phyloP scores from a whole-genome alignment of 345 rosid species.

The Arabidopsis suecica region DNA sequence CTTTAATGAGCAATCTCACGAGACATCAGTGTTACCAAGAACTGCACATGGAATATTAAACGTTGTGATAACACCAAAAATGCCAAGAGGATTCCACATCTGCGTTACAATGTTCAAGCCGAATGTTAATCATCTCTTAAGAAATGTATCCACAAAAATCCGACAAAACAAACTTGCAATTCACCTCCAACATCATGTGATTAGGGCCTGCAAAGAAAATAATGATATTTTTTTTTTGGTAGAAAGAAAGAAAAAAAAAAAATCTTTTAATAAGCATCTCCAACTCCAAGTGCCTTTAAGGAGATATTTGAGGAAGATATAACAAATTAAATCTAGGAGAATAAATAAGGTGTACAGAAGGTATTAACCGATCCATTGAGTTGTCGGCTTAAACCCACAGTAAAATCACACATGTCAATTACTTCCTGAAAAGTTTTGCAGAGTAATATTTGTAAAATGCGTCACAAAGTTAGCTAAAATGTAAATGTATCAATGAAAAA shows the following conservation, averaged over 20 bases:
- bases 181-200: constrained; percentile 95
- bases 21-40: constrained; percentile 63
- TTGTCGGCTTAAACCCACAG: constrained; percentile 95
- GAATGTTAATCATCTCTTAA: constrained; percentile 28
- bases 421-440: constrained; percentile 69
- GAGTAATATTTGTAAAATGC: no score
- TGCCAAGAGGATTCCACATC: constrained; percentile 99
- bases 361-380: constrained; percentile 87
- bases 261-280: background rate
- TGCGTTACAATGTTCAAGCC: constrained; percentile 43
- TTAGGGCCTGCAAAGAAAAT: constrained; percentile 79
- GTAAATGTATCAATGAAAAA: no score
- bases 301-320: constrained; percentile 8
- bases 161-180: constrained; percentile 29
- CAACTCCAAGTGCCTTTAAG: constrained; percentile 5
- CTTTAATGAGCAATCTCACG: constrained; percentile 13
- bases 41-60: constrained; percentile 98
- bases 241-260: no score
- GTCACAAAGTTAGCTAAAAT: background rate
- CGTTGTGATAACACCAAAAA: constrained; percentile 96
- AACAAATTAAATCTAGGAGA: background rate
- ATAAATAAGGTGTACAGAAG: constrained; percentile 48
- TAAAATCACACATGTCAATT: constrained; percentile 97
- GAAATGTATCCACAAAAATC: constrained; percentile 12
- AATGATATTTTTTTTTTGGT: constrained; percentile 17